Base-by-base conservation (phyloP, 306 rosid species). In the Quercus bicolor region DNA sequence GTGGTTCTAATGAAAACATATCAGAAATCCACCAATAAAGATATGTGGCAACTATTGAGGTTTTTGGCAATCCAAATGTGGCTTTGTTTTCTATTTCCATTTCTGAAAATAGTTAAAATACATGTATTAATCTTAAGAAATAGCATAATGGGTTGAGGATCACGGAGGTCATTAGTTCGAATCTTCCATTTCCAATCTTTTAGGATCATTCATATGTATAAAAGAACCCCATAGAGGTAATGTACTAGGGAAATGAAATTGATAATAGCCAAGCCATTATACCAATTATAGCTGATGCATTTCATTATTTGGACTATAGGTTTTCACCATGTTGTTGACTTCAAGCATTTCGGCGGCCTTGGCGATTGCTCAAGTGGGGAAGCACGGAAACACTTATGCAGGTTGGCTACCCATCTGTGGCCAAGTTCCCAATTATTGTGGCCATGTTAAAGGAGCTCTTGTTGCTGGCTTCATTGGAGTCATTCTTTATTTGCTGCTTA, bases 321-420 rank as follows among this genome's bases (percentile, higher is more conserved):
- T 90, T 7, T 68, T 90, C 77, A 83, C 86, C 37, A 66, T 88
- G 87, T 26, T 93, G 72, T 85, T 93, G 5, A 73, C 53, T 53
- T 88, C 98, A 62, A 79, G 97, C 83, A 62, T 88, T 13, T 91
- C 97, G 3, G 97, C 95, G 5, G 91, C 95, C 0, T 70, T 91
- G 77, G 87, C 98, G 0, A 81, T 93, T 72, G 98, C 93, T 10
- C 78, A 86, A n/a, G 90, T 93, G 68, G 98, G 92, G 4, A 86
- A 90, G 89, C 76, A 91, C 14, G 98, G 97, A 40, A 90, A 93
- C 55, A 52, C 59, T 5, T 74, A 68, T 56, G 98, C 98, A 26
- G 97, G 91, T 7, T 93, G 98, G 97, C 83, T 87, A 34, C 98
- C 98, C 24, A 87, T 93, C 24, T 93, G 97, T 60, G 89, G 81